A percentile compares a stretch with the other conserved stretches of the same genome.
phyloP scores from a whole-genome alignment of 192 early-diverging fungal species.

The Dispira parvispora region DNA sequence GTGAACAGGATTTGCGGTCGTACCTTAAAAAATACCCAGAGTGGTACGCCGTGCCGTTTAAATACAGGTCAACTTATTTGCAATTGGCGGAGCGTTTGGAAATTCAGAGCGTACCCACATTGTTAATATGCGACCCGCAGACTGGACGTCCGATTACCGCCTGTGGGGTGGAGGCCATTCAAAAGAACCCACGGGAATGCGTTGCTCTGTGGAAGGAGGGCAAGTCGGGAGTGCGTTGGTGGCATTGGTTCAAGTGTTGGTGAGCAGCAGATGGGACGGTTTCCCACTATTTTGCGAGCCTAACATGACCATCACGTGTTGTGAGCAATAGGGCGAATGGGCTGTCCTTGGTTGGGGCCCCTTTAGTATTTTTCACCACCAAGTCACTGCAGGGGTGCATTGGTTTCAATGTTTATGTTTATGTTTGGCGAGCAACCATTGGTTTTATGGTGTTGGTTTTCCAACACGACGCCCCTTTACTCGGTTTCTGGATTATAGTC shows the following conservation, averaged over 20 bases:
- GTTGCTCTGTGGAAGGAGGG: background rate
- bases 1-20: background rate
- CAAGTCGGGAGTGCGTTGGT: slow-evolving; percentile 2
- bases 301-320: no score
- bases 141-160: slow-evolving; percentile 3
- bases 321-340: no score
- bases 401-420: no score
- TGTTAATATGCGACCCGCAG: slow-evolving; percentile 2
- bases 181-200: slow-evolving; percentile 3
- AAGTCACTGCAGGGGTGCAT: no score
- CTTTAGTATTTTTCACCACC: no score
- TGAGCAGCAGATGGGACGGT: background rate
- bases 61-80: background rate
- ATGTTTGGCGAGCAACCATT: no score
- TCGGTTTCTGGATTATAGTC: no score
- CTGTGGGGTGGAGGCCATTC: slow-evolving; percentile 6
- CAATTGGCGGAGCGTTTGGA: slow-evolving; percentile 6
- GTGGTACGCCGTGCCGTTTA: slow-evolving; percentile 7
- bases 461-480: no score
- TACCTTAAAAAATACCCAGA: background rate
- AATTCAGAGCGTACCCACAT: slow-evolving; percentile 3
- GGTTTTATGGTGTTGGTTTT: no score
- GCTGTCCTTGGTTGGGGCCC: no score
- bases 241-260: slow-evolving; percentile 11
- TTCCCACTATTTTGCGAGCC: no score